Base-by-base conservation (phyloP, 148 eudicot genomes). In the Bassia scoparia region DNA sequence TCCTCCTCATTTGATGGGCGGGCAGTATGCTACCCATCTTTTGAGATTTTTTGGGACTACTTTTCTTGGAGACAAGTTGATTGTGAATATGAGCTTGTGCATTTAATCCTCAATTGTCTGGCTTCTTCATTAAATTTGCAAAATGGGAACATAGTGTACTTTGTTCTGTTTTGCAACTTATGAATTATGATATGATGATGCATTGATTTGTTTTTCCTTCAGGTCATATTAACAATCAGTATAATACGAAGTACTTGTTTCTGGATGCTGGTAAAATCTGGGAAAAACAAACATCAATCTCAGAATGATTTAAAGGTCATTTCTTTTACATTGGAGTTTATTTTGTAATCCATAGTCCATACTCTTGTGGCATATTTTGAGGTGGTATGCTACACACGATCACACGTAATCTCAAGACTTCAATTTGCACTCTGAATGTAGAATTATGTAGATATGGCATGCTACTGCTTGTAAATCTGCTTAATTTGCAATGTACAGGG, bases 21-120 rank as follows among this genome's bases (percentile, higher is more conserved):
- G 38, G 92, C 93, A 73, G 90, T 91, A 74, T 92, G 97, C 83
- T 95, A 88, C 74, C 93, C 99, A 37, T 87, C 96, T 59, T 29
- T 71, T 37, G 75, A 82, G 80, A 92, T 91, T 84, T 86, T 95
- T 74, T 79, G 62, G 64, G 96, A 90, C 84, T 95, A 95, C 74
- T 72, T 95, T 37, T 84, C 94, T 62, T 95, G 99, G 99, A 88
- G 97, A 86, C 97, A 95, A 87, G 97, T 89, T 67, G 99, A 95
- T 79, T 95, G 98, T 91, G 75, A 86, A 97, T 83, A 62, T 30
- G 31, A 67, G 23, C 29, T 21, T 63, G 11, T 37, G 24, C 67
- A 63, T 37, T 46, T 63, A 20, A n/a, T 35, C 20, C 27, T 63
- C 3, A 2, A 1, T 58, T 50, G 1, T 56, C 30, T 14, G 31